phyloP scores from a whole-genome alignment of 2,329 filamentous ascomycete species.

The Sporothrix dimorphospora region DNA sequence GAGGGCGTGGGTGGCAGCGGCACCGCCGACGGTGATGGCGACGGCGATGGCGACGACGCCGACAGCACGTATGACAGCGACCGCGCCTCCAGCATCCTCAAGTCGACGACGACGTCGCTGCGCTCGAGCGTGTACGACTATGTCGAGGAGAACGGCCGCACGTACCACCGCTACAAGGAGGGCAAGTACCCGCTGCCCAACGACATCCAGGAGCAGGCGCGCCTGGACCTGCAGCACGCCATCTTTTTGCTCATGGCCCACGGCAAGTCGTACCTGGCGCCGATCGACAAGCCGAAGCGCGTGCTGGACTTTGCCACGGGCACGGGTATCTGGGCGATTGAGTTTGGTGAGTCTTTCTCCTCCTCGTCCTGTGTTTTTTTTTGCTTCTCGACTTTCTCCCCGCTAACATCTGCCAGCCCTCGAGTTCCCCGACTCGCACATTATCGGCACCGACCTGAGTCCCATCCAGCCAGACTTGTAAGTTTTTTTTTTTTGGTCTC shows the following conservation, averaged over 20 bases:
- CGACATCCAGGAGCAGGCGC: conserved; percentile 31
- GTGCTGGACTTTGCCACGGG: conserved; percentile 51
- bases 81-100: neutral
- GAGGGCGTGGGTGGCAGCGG: neutral
- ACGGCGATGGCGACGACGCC: neutral
- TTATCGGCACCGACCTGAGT: conserved; percentile 32
- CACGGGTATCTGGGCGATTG: conserved; percentile 68
- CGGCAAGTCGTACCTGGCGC: conserved; percentile 51
- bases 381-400: no score
- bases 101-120: conserved; percentile 27
- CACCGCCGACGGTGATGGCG: neutral
- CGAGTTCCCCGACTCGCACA: conserved; percentile 25
- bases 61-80: conserved; percentile 3
- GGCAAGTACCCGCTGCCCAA: conserved; percentile 35
- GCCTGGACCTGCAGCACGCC: conserved; percentile 45
- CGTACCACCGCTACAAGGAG: conserved; percentile 34
- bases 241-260: conserved; percentile 45
- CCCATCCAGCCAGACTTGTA: conserved; percentile 31
- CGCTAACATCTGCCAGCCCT: conserved; percentile 20
- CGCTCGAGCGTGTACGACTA: conserved; percentile 32
- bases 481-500: neutral
- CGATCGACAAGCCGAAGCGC: conserved; percentile 45
- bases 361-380: no score
- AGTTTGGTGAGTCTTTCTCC: conserved; percentile 53
- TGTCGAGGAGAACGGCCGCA: conserved; percentile 34